Evolutionary conservation across 2,329 filamentous ascomycete species (phyloP).

Genomic region (Botrytis paeoniae): DNA sequence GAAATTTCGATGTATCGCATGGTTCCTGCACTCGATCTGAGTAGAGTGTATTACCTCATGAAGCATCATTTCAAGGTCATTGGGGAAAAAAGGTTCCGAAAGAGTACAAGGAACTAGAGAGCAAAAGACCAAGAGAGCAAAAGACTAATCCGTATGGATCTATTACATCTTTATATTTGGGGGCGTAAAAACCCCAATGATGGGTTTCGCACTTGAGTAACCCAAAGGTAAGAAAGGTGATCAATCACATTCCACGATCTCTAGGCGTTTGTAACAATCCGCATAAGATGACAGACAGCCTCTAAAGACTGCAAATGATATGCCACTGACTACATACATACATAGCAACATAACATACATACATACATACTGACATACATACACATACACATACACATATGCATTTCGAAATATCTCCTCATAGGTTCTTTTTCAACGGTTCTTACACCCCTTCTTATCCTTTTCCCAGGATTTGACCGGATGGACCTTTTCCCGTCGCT

Average conservation of each 20-base stretch:
- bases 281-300: background rate
- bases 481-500: background rate
- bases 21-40: constrained; percentile 21
- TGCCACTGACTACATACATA: background rate
- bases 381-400: background rate
- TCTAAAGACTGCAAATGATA: background rate
- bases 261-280: constrained; percentile 3
- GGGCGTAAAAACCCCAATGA: constrained; percentile 18
- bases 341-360: background rate
- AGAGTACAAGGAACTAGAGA: background rate
- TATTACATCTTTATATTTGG: background rate
- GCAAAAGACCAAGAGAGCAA: background rate
- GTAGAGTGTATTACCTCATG: constrained; percentile 6
- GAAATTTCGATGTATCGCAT: constrained; percentile 17
- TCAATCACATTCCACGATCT: constrained; percentile 11
- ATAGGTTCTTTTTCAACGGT: background rate
- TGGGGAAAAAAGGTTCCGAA: constrained; percentile 6
- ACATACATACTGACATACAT: no score
- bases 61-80: constrained; percentile 3
- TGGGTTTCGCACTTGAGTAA: constrained; percentile 11
- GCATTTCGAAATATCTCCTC: background rate
- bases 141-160: background rate
- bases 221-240: background rate
- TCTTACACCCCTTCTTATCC: background rate
- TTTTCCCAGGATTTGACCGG: background rate